Percentiles rank a stretch among this genome's conserved stretches.
These are phyloP conservation scores for Jaapia argillacea DNA, from an alignment of 768 basidiomycete genomes.

Conservation along the genomic window DNA sequence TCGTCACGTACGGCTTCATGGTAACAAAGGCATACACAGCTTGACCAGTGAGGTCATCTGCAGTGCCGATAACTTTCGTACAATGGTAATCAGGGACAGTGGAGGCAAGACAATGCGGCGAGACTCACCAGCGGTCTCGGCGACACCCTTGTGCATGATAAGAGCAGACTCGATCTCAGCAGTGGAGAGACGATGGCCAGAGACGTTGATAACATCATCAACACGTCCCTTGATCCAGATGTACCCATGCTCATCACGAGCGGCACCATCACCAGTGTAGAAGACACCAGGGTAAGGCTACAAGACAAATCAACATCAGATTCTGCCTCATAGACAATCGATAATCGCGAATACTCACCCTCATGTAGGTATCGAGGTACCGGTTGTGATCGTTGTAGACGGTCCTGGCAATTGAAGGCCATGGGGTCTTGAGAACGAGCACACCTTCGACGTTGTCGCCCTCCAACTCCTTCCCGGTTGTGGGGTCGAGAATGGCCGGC, in stretches of 20 bases:
- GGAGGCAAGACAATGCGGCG: conserved; percentile 1
- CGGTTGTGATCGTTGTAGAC: conserved; percentile 90
- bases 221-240: conserved; percentile 98
- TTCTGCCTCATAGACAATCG: conserved; percentile 15
- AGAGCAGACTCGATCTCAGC: conserved; percentile 99
- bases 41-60: conserved; percentile 86
- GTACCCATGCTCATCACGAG: conserved; percentile 90
- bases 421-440: conserved; percentile 74
- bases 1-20: conserved; percentile 75
- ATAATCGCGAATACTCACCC: conserved; percentile 18
- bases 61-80: conserved; percentile 59
- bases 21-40: conserved; percentile 92
- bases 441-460: conserved; percentile 90
- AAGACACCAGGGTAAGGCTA: conserved; percentile 80
- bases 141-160: conserved; percentile 90
- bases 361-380: conserved; percentile 71
- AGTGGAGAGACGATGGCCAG: conserved; percentile 92
- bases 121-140: conserved; percentile 76
- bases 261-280: conserved; percentile 97
- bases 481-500: conserved; percentile 78
- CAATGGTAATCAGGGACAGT: too few relatives aligned
- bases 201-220: conserved; percentile 97
- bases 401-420: conserved; percentile 93
- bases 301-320: too few relatives aligned
- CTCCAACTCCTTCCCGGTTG: conserved; percentile 63